Evolutionary conservation across 2,329 filamentous ascomycete species (phyloP), one percentile per base, ranked within the genome.

Genomic region (Paramyrothecium sp.): DNA sequence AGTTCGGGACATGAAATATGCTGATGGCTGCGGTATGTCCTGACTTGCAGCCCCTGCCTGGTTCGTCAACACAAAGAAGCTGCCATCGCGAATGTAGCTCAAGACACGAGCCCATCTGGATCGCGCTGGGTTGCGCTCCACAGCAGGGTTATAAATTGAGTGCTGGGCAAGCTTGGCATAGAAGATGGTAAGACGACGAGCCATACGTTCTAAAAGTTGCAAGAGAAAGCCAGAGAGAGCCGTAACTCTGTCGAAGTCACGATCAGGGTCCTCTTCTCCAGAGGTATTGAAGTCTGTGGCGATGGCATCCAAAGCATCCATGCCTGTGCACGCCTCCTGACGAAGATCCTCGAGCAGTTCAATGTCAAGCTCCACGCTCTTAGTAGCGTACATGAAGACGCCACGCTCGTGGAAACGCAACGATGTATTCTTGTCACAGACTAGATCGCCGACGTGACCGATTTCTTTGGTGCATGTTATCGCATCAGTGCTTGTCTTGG

Each of bases 261-360:
- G 67, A n/a, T 77, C 75, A 21, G 76, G 70, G 21, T 70, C 69
- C 11, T 38, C 51, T 3, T 54, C 46, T 2, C n/a, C 17, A n/a
- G 47, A 23, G 0, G 58, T 61, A 8, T 55, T 58, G 0, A 64
- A 23, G 1, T 58, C 57, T 0, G 60, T 54, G 61, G 76, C 75
- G 26, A 83, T 70, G 21, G 71, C 74, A 49, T 78, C 79, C 23
- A 82, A 82, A 1, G 81, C 81, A 58, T 84, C 81, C 79, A 84
- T 84, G 10, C 81, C 82, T 21, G 72, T 71, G 54, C 80, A 82
- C 0, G 77, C 79, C 60, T 84, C 81, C 51, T 80, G 76, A 7
- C 81, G 75, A 2, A 84, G 76, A 55, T 81, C 77, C 58, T 84
- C 81, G 3, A 84, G 73, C 2, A 84, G 75, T 54, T 78, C 76